Evolutionary conservation across 139 green algal genomes (phyloP), one percentile per base, ranked within the genome.

Genomic region (Volvox reticuliferus): DNA sequence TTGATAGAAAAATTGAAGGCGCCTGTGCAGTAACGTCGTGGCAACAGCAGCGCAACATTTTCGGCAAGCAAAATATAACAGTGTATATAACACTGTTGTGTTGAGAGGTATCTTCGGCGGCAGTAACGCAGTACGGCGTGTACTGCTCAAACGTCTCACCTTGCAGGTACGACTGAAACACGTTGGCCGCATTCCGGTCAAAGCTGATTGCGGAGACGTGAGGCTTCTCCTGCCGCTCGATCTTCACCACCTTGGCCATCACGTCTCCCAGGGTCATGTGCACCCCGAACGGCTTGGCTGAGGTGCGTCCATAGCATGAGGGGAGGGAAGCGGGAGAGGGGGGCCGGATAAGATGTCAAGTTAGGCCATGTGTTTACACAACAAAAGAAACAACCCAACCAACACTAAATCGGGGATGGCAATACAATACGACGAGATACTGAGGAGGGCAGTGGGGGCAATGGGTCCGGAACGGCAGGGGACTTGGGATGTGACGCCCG

Each of bases 191-290:
- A 37, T 97, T 79, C 6, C 95, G 94, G 85, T 99, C 98, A 92
- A 99, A 99, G 0, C 97, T 99, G 0, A 99, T 95, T 0, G 92
- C 96, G 19, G 94, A 91, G 18, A 92, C 93, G 94, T 92, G 96
- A 35, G 97, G 89, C 36, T 96, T 93, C n/a, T 99, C 98, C 94
- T 99, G 98, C 17, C 97, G 94, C 93, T 99, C 98, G 73, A 99
- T 99, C 14, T 97, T 18, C 89, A 96, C 97, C 94, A 99, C 97
- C 75, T 94, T 94, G 1, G 98, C 97, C 50, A 98, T 95, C 81
- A 99, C 95, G 33, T 96, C 94, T 0, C n/a, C 32, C 50, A 90
- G 55, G 9, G 86, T 90, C 73, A 90, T 90, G 86, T 84, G 86
- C 33, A 65, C 55, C 26, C 86, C 75, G 61, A 84, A 91, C 9